Conservation (phyloP, 2,329 filamentous ascomycete genomes). For the Phaeosphaeriaceae sp. region DNA sequence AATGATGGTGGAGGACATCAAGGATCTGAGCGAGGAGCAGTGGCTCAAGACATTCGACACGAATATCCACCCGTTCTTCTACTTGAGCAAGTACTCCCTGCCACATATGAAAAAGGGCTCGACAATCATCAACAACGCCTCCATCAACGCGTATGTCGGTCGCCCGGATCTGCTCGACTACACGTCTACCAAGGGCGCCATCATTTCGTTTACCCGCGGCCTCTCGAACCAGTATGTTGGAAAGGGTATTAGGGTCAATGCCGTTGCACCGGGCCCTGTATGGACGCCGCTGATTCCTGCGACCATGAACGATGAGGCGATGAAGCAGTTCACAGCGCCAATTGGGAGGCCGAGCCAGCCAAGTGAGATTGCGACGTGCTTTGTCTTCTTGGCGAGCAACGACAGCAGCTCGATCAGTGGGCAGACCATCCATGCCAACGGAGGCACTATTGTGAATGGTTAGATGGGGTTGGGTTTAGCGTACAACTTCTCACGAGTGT, state of each 20-base stretch:
- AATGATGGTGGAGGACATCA: slow-evolving; percentile 75
- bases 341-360: slow-evolving; percentile 82
- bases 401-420: slow-evolving; percentile 79
- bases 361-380: slow-evolving; percentile 80
- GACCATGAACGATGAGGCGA: slow-evolving; percentile 61
- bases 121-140: slow-evolving; percentile 85
- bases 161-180: slow-evolving; percentile 83
- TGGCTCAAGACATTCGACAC: slow-evolving; percentile 82
- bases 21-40: slow-evolving; percentile 76
- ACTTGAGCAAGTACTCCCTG: slow-evolving; percentile 77
- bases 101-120: slow-evolving; percentile 77
- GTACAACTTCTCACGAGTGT: slow-evolving; percentile 1
- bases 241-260: slow-evolving; percentile 78
- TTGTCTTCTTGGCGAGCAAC: slow-evolving; percentile 78
- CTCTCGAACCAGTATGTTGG: slow-evolving; percentile 76
- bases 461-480: slow-evolving; percentile 11
- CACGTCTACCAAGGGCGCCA: slow-evolving; percentile 79
- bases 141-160: slow-evolving; percentile 83
- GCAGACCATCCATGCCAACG: slow-evolving; percentile 71
- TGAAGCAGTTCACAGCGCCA: slow-evolving; percentile 75
- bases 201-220: slow-evolving; percentile 79
- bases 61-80: slow-evolving; percentile 85
- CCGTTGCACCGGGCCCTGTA: slow-evolving; percentile 73
- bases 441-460: slow-evolving; percentile 44
- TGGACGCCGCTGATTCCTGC: slow-evolving; percentile 54